These are phyloP conservation scores for Triticum timopheevii DNA, from an alignment of 176 grass and related monocot species.

Conservation along the genomic window DNA sequence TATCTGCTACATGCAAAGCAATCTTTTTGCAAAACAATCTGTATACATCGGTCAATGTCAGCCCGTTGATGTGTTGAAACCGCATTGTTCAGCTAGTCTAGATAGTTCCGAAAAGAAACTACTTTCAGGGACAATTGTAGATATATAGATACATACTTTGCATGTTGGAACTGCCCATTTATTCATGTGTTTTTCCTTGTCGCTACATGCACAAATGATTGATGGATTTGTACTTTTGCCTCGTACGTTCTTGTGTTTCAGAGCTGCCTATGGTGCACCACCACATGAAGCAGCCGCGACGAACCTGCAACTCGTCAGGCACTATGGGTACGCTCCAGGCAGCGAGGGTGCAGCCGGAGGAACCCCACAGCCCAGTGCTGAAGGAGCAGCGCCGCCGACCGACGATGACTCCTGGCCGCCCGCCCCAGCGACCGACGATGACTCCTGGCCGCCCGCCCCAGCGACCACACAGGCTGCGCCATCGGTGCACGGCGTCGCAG, in stretches of 20 bases:
- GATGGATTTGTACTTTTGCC: background rate
- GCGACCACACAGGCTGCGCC: background rate
- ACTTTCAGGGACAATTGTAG: background rate
- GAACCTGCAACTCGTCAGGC: slow-evolving; percentile 26
- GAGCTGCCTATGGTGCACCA: background rate
- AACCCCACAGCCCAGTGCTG: background rate
- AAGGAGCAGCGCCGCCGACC: background rate
- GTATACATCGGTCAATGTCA: background rate
- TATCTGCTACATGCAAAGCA: background rate
- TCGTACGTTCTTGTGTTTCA: slow-evolving; percentile 11
- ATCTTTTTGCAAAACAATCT: background rate
- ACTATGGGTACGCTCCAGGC: slow-evolving; percentile 16
- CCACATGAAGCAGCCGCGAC: background rate
- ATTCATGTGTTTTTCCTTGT: background rate
- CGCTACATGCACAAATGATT: slow-evolving; percentile 21
- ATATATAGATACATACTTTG: slow-evolving; percentile 1
- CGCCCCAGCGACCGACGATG: background rate
- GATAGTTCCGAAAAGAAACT: background rate
- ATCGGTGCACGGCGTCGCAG: background rate
- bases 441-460: background rate
- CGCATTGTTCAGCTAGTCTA: background rate
- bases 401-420: background rate
- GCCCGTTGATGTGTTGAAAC: background rate
- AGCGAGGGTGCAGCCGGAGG: background rate
- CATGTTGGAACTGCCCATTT: background rate